Evolutionary conservation across 345 rosid species (phyloP).

Genomic region (Cardiospermum halicacabum): DNA sequence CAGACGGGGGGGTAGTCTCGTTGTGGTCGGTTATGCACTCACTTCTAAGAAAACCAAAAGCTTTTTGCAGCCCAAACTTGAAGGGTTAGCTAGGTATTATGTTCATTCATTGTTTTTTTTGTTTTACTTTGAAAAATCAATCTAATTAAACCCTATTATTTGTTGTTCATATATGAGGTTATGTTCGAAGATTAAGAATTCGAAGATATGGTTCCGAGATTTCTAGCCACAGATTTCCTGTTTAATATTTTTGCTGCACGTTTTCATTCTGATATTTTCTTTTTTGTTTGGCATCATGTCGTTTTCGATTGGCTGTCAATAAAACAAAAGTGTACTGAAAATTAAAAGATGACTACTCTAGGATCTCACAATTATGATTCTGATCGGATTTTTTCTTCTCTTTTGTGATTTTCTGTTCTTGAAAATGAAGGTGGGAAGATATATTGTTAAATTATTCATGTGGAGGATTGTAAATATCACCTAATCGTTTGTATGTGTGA

Average conservation of each 20-base stretch:
- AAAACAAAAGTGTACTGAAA: constrained; percentile 5
- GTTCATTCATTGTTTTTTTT: constrained; percentile 1
- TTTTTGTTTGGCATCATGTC: constrained; percentile 7
- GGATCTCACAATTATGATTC: constrained; percentile 4
- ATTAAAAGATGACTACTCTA: background rate
- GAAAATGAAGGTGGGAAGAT: background rate
- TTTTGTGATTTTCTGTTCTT: background rate
- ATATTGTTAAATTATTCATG: background rate
- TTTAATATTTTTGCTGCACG: background rate
- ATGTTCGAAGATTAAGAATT: background rate
- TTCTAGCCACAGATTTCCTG: constrained; percentile 2
- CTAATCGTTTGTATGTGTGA: background rate
- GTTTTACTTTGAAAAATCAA: background rate
- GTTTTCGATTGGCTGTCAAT: constrained; percentile 12
- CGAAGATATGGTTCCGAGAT: background rate
- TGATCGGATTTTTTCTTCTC: background rate
- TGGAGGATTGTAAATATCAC: background rate
- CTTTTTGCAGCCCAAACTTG: constrained; percentile 70
- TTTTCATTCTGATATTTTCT: constrained; percentile 5
- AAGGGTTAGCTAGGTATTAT: constrained; percentile 64
- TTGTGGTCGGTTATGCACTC: constrained; percentile 77
- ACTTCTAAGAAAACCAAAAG: constrained; percentile 78
- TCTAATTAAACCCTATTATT: background rate
- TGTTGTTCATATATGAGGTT: background rate
- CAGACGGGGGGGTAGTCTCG: constrained; percentile 17